Evolutionary conservation across 176 grass and related monocot species (phyloP), one percentile per base, ranked within the genome.

Genomic region (Urochloa ruziziensis): DNA sequence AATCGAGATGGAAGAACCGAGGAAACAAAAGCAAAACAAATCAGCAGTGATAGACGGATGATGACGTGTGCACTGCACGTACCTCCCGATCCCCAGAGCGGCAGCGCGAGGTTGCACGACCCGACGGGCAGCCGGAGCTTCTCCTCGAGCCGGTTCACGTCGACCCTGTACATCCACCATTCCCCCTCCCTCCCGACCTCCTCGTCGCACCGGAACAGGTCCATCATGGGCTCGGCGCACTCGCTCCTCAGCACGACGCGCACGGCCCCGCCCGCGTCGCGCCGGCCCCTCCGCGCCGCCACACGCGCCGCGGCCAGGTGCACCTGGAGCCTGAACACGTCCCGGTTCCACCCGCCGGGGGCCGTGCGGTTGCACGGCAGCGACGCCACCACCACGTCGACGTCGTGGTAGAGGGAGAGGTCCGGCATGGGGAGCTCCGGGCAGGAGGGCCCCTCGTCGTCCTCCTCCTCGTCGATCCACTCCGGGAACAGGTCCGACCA

Each of bases 381-480:
- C 29, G 81, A 28, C 1, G 93, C 93, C 13, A 98, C 82, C 73
- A 98, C 93, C 51, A 84, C 84, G 72, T 98, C 93, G 54, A 98
- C 62, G 27, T 82, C 82, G 4, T 60, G 73, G 84, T 89, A 85
- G 10, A 1, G 21, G 21, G 88, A 19, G 18, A 91, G 79, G 72
- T 95, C 89, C 60, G 96, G 96, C 93, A 94, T 91, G 11, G 96
- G 93, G 47, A 99, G 72, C 82, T 99, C 91, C 44, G 96, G 96
- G 83, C 96, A 97, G 9, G 74, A 80, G 2, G 94, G 75, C 5
- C 87, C 83, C 78, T 89, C 84, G 76, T 88, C 90, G 43, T 89
- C 89, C 85, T 86, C 91, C 72, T 92, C 96, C 88, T 99, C 96
- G 81, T 98, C 86, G 84, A 93, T 90, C 96, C 96, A 98, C 84